Percentiles rank a stretch among this genome's conserved stretches.
Evolutionary conservation across 495 filamentous ascomycete species (phyloP).

Genomic region (Hyphodiscus hymeniophilus): DNA sequence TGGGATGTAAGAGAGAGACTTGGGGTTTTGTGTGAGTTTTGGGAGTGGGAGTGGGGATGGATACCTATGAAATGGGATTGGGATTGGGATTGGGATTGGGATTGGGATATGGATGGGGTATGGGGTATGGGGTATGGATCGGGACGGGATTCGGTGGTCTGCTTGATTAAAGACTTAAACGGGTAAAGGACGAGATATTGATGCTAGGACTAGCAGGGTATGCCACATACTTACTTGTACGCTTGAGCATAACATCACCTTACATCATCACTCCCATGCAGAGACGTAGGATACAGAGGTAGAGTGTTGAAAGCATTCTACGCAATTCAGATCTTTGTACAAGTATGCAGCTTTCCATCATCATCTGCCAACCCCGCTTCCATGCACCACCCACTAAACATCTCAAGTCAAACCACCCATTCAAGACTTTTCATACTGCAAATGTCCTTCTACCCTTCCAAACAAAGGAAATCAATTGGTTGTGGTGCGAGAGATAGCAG

Average conservation of each 20-base stretch:
- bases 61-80: not conserved
- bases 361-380: not conserved
- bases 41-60: not conserved
- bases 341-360: not conserved
- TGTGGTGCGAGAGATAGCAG: not conserved
- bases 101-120: not conserved
- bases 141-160: not conserved
- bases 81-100: not conserved
- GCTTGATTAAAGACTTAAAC: no score
- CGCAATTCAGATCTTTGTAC: constrained; percentile 7
- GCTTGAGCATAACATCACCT: no score
- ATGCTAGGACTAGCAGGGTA: no score
- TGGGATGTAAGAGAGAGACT: constrained; percentile 27
- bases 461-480: constrained; percentile 8
- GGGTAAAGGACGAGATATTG: no score
- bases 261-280: not conserved
- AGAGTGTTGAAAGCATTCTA: not conserved
- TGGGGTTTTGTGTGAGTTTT: constrained; percentile 6
- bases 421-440: not conserved
- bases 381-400: not conserved
- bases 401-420: not conserved
- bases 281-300: no score
- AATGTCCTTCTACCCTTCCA: not conserved
- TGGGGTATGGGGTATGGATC: not conserved
- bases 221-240: no score